Evolutionary conservation across 352 stramenopile species (phyloP).

Genomic region (Globisporangium splendens): DNA sequence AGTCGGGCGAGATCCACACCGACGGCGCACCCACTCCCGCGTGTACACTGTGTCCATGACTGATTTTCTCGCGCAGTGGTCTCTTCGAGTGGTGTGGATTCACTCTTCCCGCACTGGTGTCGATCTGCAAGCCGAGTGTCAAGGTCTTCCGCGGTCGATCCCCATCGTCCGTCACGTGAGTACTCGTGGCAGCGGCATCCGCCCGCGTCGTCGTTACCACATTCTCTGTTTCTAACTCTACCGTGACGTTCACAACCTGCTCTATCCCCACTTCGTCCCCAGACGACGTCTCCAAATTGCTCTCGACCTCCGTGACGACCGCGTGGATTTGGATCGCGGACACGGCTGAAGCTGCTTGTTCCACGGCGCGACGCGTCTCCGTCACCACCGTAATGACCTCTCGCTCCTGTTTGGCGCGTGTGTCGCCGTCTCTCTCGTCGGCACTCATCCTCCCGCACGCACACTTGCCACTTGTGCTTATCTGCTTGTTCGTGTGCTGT

Average conservation of each 20-base stretch:
- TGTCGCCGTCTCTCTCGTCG: not conserved
- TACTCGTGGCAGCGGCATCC: too few relatives aligned
- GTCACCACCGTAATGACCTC: too few relatives aligned
- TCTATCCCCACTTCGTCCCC: not conserved
- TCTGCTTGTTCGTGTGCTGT: not conserved
- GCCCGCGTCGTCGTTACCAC: not conserved
- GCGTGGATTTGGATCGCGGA: too few relatives aligned
- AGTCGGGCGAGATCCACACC: constrained; percentile 75
- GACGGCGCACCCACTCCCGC: constrained; percentile 30
- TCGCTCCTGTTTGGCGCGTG: not conserved
- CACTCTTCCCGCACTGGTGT: constrained; percentile 4
- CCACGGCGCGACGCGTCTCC: too few relatives aligned
- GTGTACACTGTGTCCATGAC: not conserved
- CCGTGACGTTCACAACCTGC: not conserved
- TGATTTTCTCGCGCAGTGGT: constrained; percentile 1
- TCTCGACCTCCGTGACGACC: too few relatives aligned
- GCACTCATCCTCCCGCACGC: constrained; percentile 5
- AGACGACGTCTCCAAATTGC: not conserved
- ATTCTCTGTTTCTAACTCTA: too few relatives aligned
- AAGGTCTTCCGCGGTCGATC: not conserved
- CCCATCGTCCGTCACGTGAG: too few relatives aligned
- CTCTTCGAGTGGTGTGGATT: constrained; percentile 3
- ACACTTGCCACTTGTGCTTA: not conserved
- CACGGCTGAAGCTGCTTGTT: too few relatives aligned
- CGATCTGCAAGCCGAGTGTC: constrained; percentile 4